Base-by-base conservation (phyloP, 164 flowering plant genomes). In the Litsea cubeba region DNA sequence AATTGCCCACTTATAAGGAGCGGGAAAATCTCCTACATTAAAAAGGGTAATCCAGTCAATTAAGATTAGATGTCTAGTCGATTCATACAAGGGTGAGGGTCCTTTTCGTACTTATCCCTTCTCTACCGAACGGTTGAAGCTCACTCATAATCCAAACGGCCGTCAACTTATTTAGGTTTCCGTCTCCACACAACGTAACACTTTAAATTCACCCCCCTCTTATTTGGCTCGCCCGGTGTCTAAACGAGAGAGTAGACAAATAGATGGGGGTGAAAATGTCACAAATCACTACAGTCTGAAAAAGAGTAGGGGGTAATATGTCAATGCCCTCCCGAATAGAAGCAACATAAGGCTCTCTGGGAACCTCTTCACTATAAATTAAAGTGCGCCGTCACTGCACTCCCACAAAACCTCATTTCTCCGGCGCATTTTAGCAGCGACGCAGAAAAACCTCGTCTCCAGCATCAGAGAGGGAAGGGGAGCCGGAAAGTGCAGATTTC, bases 401-500 rank as follows among this genome's bases (percentile, higher is more conserved):
- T 25, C 50, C 50, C 7, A 5, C 49, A 30, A 17, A 3, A 0
- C 60, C n/a, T 20, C 60, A 2, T 1, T 30, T 51, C 64, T 8
- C 64, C 50, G 71, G 71, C 58, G 66, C 67, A 65, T 46, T 65
- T 24, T 40, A 25, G 65, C 72, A 25, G 65, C 74, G 60, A 15
- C 60, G 12, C 5, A 54, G 46, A 18, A 14, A 54, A 54, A 11
- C 60, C 14, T n/a, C 69, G 2, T 66, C 35, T 23, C 28, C 24
- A 3, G 18, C 20, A 10, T 73, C 74, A 11, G 12, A 5, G 12
- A 11, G 22, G 6, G 12, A n/a, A 69, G 18, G 69, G 49, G 11
- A 6, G 11, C 46, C 46, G 46, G 46, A 40, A 73, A 73, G 74
- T 73, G 79, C 73, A 30, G 71, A 69, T 70, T 73, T 51, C 35